These are phyloP conservation scores for Tricholoma terreum DNA, from an alignment of 768 basidiomycete genomes.

Conservation along the genomic window DNA sequence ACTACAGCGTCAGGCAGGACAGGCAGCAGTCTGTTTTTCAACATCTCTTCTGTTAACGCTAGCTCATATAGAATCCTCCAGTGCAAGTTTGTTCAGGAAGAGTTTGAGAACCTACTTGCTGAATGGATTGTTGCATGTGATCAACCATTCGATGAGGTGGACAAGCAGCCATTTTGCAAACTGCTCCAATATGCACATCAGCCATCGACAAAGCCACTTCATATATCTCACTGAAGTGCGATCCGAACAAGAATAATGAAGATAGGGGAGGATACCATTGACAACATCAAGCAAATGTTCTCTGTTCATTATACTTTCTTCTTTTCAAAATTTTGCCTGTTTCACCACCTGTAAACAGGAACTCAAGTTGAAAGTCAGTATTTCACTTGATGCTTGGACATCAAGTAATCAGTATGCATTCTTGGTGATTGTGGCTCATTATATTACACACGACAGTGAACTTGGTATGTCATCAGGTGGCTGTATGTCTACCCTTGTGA, in stretches of 20 bases:
- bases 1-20: background rate
- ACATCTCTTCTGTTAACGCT: too few relatives aligned
- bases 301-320: too few relatives aligned
- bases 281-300: slow-evolving; percentile 4
- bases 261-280: slow-evolving; percentile 11
- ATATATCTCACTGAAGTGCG: background rate
- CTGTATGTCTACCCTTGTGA: too few relatives aligned
- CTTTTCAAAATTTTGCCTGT: too few relatives aligned
- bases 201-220: too few relatives aligned
- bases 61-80: too few relatives aligned
- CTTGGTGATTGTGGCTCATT: slow-evolving; percentile 21
- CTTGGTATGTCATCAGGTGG: too few relatives aligned
- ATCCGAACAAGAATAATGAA: slow-evolving; percentile 4
- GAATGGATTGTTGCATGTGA: slow-evolving; percentile 11
- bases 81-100: too few relatives aligned
- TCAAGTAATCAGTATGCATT: too few relatives aligned
- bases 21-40: background rate
- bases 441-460: slow-evolving; percentile 15
- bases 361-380: slow-evolving; percentile 10
- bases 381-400: too few relatives aligned
- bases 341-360: too few relatives aligned
- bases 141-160: slow-evolving; percentile 17
- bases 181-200: slow-evolving; percentile 11
- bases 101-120: slow-evolving; percentile 4
- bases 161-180: slow-evolving; percentile 10